These are phyloP conservation scores for Usnea hakonensis DNA, from an alignment of 495 filamentous ascomycete genomes.

Conservation along the genomic window DNA sequence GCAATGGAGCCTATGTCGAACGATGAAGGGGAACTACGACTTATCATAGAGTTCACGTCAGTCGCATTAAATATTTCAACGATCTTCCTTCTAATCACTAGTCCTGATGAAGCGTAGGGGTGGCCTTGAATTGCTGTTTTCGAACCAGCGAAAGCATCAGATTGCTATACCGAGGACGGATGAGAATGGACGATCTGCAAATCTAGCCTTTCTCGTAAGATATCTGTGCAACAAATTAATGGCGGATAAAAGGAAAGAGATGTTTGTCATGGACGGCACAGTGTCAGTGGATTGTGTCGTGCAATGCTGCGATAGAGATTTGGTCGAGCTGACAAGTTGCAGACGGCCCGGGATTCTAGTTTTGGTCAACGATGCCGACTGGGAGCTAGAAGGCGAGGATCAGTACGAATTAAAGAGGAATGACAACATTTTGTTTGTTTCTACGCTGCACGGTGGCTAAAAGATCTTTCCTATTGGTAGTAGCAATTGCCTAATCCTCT, in stretches of 20 bases:
- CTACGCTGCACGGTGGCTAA: slow-evolving; percentile 91
- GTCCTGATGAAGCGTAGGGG: slow-evolving; percentile 48
- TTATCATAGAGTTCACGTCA: slow-evolving; percentile 73
- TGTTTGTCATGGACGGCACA: slow-evolving; percentile 81
- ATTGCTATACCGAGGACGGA: slow-evolving; percentile 60
- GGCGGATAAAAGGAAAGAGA: slow-evolving; percentile 75
- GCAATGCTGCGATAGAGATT: neutral
- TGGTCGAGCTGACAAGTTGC: slow-evolving; percentile 14
- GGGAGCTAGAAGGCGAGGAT: slow-evolving; percentile 95
- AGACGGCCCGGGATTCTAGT: slow-evolving; percentile 97
- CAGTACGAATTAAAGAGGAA: slow-evolving; percentile 69
- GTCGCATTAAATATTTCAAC: slow-evolving; percentile 17
- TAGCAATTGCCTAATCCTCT: neutral
- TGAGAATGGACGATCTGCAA: slow-evolving; percentile 49
- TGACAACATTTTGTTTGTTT: slow-evolving; percentile 93
- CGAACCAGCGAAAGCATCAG: slow-evolving; percentile 63
- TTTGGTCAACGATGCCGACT: slow-evolving; percentile 94
- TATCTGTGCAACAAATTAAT: slow-evolving; percentile 79
- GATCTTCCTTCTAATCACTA: neutral
- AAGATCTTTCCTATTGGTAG: neutral
- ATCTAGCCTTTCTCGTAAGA: slow-evolving; percentile 66
- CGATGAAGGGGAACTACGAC: slow-evolving; percentile 31
- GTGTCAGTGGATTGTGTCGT: slow-evolving; percentile 46
- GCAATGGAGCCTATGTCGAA: neutral
- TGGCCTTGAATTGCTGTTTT: slow-evolving; percentile 92